These are phyloP conservation scores for sweet orange (Citrus sinensis) DNA, from an alignment of 345 rosid genomes.

Conservation along the genomic window DNA sequence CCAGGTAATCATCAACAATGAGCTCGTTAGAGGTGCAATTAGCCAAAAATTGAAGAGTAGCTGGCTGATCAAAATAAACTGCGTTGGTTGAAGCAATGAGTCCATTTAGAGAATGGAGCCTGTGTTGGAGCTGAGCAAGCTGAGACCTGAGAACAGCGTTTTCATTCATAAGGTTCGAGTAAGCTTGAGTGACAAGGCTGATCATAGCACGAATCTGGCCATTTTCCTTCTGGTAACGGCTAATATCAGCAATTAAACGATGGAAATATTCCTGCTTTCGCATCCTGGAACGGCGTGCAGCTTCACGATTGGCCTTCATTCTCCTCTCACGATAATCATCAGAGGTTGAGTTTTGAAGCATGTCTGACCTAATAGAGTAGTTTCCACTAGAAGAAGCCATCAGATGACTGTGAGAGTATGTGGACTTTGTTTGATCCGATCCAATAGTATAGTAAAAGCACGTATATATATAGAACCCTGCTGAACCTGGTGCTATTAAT, in stretches of 20 bases:
- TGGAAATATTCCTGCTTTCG: slow-evolving; percentile 42
- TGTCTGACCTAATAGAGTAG: slow-evolving; percentile 26
- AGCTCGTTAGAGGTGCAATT: background rate
- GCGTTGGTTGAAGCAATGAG: slow-evolving; percentile 8
- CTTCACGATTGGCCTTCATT: slow-evolving; percentile 47
- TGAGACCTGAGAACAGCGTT: slow-evolving; percentile 43
- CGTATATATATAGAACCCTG: too few species aligned
- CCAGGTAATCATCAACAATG: background rate
- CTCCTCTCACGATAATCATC: slow-evolving; percentile 35
- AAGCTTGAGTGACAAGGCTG: slow-evolving; percentile 20
- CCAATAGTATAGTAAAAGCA: too few species aligned
- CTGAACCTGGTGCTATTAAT: too few species aligned
- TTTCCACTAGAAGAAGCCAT: slow-evolving; percentile 30
- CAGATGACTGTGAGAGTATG: background rate
- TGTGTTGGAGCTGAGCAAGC: slow-evolving; percentile 30
- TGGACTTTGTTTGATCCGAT: too few species aligned
- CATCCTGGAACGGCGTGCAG: slow-evolving; percentile 52
- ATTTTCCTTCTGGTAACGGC: slow-evolving; percentile 30
- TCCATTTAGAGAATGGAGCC: slow-evolving; percentile 38
- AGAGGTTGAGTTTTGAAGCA: slow-evolving; percentile 23
- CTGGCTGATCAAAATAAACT: background rate
- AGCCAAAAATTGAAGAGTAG: background rate
- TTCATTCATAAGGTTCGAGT: slow-evolving; percentile 29
- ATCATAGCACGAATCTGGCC: slow-evolving; percentile 23
- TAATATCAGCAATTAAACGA: slow-evolving; percentile 26